Base-by-base conservation (phyloP, 2,329 filamentous ascomycete species). In the Elsinoe arachidis region DNA sequence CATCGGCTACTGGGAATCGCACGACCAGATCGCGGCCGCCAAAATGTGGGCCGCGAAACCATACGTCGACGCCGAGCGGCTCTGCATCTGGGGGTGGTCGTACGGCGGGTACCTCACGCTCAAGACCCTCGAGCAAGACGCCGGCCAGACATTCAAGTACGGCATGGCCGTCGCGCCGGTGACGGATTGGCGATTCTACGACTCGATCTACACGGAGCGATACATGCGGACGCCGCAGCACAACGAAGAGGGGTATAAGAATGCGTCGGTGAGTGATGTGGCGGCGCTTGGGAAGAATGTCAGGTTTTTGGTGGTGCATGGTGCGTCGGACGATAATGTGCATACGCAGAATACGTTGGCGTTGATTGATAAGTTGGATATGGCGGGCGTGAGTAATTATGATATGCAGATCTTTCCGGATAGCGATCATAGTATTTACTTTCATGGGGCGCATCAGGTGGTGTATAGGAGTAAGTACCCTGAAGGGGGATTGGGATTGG, bases 21-120 rank as follows among this genome's bases (percentile, higher is more conserved):
- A 83, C 38, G 93, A 97, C 70, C 93, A 99, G 71, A 97, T 99
- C 63, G 87, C 85, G 23, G 87, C 90, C 0, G 93, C 88, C 2
- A 87, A 91, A 71, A 82, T 87, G 62, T 97, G 90, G 85, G 86
- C 87, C 0, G 75, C 77, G 37, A 92, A 90, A 68, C 73, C 80
- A 12, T 97, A 99, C 70, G 85, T 96, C 12, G 95, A 99, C 69
- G 77, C 81, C 23, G 78, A 83, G 5, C 83, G 88, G 56, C 82
- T 99, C 64, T 91, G 90, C 17, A 95, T 99, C 68, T 99, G 93
- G 93, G 93, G 93, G 49, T 99, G 93, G 93, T 95, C 89, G 61
- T 99, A 93, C 68, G 93, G 93, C 58, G 93, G 93, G 10, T 99
- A 95, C 77, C 88, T 88, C 77, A 89, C 93, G 5, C 80, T 99